Evolutionary conservation across 495 filamentous ascomycete species (phyloP), one percentile per base, ranked within the genome.

Genomic region (Patellaria atrata): DNA sequence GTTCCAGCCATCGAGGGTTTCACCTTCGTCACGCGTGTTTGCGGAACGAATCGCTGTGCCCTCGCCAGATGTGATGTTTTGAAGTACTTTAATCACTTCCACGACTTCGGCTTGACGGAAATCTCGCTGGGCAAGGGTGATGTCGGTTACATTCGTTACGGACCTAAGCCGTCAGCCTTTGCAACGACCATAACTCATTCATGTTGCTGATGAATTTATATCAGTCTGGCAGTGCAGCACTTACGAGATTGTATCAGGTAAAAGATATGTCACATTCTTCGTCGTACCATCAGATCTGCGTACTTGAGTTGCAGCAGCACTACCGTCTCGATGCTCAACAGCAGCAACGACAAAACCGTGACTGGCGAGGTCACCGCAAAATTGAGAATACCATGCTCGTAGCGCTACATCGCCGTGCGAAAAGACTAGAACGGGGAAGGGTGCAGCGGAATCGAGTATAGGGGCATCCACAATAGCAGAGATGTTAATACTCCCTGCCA

Each of bases 81-180:
- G 50, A 11, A 69, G 25, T 19, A 67, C 46, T 9, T 36, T 30
- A 2, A 68, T 54, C 9, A 55, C 50, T 26, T 63, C 64, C 26
- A 63, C 60, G 23, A 69, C 60, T 37, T 69, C 65, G 3, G 62
- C 63, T 37, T 65, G 48, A 8, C 65, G 62, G 27, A 67, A 63
- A 34, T 45, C 47, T 18, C 64, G 58, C 52, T 65, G 61, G 5
- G 51, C 51, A 9, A 40, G 29, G 34, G 64, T 64, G 45, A 65
- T 61, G 10, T 58, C 8, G 23, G 23, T 26, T 8, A 8, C n/a
- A n/a, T 26, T 26, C 23, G n/a, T 26, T 26, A n/a, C 8, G n/a
- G 23, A n/a, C 8, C 23, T 26, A 26, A 26, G 8, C 53, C 20
- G n/a, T n/a, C n/a, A n/a, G n/a, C 37, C 16, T 3, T 37, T 29